Evolutionary conservation across 2,329 filamentous ascomycete genomes (phyloP), one percentile per base, ranked within the genome.

Genomic region (Xylariaceae sp.): DNA sequence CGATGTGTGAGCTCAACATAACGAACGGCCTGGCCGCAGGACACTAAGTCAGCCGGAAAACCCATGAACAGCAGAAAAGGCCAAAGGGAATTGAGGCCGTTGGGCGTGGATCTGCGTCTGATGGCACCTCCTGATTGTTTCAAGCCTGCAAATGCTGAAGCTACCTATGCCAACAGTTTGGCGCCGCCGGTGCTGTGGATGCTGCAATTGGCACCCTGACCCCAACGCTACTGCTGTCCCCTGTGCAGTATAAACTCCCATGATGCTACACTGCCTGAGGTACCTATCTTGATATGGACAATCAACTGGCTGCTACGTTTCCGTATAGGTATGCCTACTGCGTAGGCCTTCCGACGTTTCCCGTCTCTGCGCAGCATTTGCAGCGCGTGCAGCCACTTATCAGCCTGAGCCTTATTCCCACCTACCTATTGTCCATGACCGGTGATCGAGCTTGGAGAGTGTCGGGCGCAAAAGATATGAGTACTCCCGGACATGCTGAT

Each of bases 41-140:
- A 19, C 19, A 19, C 19, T 19, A 19, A 19, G 19, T 19, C 19
- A 19, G 19, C 19, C 19, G 19, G 19, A 19, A 19, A 19, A 19
- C 19, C 19, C 19, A 19, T 19, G 19, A 19, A 19, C 19, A 19
- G 19, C 19, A 39, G n/a, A 35, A 40, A 27, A 26, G 29, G 44
- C 37, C 30, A 46, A 47, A 49, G 19, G 19, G 42, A 26, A 51
- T 26, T 45, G 26, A 53, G 32, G 51, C 32, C 40, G 51, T 51
- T 55, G 53, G 55, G 56, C 56, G 62, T 66, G 65, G 65, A 64
- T 62, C 51, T 64, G 63, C 62, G 63, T 63, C 60, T 60, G 57
- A 64, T 63, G 58, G 61, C 57, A 61, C 50, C 57, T 59, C 62
- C 51, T 58, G 35, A 50, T 44, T 63, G 67, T 68, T 69, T 68